Percentiles rank a stretch among this genome's conserved stretches.
phyloP scores from a whole-genome alignment of 306 rosid genomes.

The Medicago ruthenica region DNA sequence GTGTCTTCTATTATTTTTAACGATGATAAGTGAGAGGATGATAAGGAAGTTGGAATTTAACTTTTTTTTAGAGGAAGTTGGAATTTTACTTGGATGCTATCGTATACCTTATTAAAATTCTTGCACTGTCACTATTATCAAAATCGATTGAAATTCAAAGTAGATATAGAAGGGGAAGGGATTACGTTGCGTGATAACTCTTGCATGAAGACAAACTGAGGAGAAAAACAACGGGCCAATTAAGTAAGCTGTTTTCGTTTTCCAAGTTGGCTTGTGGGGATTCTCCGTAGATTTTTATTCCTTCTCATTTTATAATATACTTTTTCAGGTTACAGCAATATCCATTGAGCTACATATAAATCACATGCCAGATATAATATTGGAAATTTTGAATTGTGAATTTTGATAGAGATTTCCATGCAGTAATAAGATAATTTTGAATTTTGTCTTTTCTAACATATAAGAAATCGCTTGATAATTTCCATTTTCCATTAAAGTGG shows the following conservation, averaged over 20 bases:
- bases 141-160: not conserved
- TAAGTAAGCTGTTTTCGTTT: slow-evolving; percentile 47
- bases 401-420: no score
- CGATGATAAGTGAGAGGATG: not conserved
- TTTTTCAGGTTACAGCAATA: not conserved
- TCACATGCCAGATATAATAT: not conserved
- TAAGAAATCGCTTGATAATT: no score
- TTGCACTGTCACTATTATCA: not conserved
- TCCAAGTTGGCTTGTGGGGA: slow-evolving; percentile 1
- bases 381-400: no score
- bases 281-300: not conserved
- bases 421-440: no score
- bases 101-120: not conserved
- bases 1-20: no score
- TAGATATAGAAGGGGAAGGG: no score
- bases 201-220: not conserved
- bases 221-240: slow-evolving; percentile 50
- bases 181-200: not conserved
- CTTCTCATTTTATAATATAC: not conserved
- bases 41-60: not conserved
- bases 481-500: no score
- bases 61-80: not conserved
- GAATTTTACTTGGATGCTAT: not conserved
- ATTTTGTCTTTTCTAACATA: no score
- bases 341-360: not conserved